Conservation (phyloP, 305 asterid species). For the Fraxinus ornus region DNA sequence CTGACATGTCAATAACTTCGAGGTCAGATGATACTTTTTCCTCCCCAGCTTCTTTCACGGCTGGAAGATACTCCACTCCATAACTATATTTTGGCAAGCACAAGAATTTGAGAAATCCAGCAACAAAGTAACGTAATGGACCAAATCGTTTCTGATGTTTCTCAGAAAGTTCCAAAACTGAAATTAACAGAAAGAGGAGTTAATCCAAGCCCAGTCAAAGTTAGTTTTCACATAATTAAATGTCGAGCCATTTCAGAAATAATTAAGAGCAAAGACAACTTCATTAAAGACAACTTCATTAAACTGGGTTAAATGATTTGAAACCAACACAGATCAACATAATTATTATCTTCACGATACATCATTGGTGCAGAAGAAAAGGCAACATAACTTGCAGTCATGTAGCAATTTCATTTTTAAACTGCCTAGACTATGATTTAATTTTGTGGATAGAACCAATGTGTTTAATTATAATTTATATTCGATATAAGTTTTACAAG, state of each 20-base stretch:
- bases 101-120: constrained; percentile 89
- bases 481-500: too few relatives aligned
- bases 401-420: not conserved
- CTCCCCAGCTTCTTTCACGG: constrained; percentile 49
- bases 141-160: constrained; percentile 92
- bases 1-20: constrained; percentile 74
- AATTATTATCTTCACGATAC: not conserved
- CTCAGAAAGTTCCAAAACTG: constrained; percentile 96
- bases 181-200: constrained; percentile 28
- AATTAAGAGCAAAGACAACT: not conserved
- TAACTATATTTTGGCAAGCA: constrained; percentile 92
- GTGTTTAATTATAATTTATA: not conserved
- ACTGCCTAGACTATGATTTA: not conserved
- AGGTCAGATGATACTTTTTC: constrained; percentile 46
- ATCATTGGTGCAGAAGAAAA: not conserved
- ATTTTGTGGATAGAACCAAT: not conserved
- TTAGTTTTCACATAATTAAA: not conserved
- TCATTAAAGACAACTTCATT: not conserved
- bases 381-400: not conserved
- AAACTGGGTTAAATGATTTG: not conserved
- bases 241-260: not conserved
- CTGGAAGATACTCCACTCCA: constrained; percentile 91
- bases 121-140: constrained; percentile 95
- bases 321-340: not conserved
- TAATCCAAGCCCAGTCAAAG: not conserved